These are phyloP conservation scores for Lobosporangium transversale DNA, from an alignment of 192 early-diverging fungal species.

Conservation along the genomic window DNA sequence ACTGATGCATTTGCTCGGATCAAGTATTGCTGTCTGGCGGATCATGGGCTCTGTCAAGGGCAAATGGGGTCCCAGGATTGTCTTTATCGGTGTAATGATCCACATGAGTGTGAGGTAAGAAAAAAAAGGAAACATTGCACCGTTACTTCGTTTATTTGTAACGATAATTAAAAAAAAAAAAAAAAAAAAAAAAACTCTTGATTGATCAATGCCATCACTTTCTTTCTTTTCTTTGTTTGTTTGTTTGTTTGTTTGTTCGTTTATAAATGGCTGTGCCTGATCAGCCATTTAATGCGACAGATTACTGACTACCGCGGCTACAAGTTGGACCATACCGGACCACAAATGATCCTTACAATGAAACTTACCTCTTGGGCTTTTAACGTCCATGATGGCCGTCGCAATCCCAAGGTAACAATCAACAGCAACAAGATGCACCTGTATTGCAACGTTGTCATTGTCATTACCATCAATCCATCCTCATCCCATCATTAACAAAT, in stretches of 20 bases:
- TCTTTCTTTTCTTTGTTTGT: background rate
- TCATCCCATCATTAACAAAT: too few relatives aligned
- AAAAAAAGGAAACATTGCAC: constrained; percentile 10
- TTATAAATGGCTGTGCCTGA: background rate
- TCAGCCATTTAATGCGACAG: constrained; percentile 64
- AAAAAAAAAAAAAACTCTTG: too few relatives aligned
- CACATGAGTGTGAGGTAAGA: constrained; percentile 69
- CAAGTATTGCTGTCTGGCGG: constrained; percentile 61
- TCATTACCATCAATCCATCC: too few relatives aligned
- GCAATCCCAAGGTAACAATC: constrained; percentile 36
- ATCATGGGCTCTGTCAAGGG: constrained; percentile 60
- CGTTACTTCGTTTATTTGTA: too few relatives aligned
- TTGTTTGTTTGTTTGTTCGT: background rate
- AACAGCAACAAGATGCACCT: background rate
- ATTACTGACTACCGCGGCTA: constrained; percentile 56
- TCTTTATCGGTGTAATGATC: constrained; percentile 70
- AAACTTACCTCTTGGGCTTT: constrained; percentile 91
- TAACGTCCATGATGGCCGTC: constrained; percentile 81
- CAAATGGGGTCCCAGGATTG: constrained; percentile 62
- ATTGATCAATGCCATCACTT: constrained; percentile 2
- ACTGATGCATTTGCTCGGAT: constrained; percentile 62
- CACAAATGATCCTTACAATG: constrained; percentile 96
- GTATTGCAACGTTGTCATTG: too few relatives aligned
- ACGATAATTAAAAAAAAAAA: too few relatives aligned
- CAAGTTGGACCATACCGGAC: constrained; percentile 85